These are phyloP conservation scores for Bipolaris cookei DNA, from an alignment of 2,329 filamentous ascomycete species.

Conservation along the genomic window DNA sequence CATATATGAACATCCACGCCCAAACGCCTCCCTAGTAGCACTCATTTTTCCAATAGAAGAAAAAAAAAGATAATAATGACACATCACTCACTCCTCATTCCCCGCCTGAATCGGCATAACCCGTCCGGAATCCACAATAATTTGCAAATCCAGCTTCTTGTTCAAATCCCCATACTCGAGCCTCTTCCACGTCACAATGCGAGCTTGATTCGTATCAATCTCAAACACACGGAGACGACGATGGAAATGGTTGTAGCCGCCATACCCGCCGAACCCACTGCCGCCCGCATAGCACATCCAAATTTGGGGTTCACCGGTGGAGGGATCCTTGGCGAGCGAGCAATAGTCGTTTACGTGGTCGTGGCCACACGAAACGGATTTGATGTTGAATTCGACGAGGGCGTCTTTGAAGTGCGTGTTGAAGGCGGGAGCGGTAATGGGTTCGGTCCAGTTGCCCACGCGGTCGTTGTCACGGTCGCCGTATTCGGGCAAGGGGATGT, in stretches of 20 bases:
- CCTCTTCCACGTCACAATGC: constrained; percentile 91
- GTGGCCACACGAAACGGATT: constrained; percentile 90
- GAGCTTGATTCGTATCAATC: constrained; percentile 87
- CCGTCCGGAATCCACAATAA: constrained; percentile 65
- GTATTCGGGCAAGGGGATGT: constrained; percentile 95
- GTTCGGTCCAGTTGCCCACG: constrained; percentile 79
- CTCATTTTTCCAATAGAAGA: neutral
- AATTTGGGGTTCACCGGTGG: constrained; percentile 60
- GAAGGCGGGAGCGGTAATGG: constrained; percentile 83
- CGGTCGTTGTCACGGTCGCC: constrained; percentile 62
- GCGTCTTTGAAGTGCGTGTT: constrained; percentile 95
- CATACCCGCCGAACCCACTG: constrained; percentile 92
- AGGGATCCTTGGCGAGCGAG: constrained; percentile 64
- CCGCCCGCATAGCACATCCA: constrained; percentile 99
- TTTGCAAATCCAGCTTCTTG: constrained; percentile 63
- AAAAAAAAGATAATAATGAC: no score
- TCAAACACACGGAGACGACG: constrained; percentile 89
- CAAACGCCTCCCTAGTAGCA: no score
- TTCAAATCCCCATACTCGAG: constrained; percentile 69
- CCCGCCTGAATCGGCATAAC: constrained; percentile 42
- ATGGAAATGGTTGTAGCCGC: constrained; percentile 84
- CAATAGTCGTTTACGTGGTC: constrained; percentile 99
- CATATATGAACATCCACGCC: no score
- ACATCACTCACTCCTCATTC: constrained; percentile 1
- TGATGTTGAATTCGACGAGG: constrained; percentile 81